Base-by-base conservation (phyloP, 306 rosid species). In the Prunus salicina region DNA sequence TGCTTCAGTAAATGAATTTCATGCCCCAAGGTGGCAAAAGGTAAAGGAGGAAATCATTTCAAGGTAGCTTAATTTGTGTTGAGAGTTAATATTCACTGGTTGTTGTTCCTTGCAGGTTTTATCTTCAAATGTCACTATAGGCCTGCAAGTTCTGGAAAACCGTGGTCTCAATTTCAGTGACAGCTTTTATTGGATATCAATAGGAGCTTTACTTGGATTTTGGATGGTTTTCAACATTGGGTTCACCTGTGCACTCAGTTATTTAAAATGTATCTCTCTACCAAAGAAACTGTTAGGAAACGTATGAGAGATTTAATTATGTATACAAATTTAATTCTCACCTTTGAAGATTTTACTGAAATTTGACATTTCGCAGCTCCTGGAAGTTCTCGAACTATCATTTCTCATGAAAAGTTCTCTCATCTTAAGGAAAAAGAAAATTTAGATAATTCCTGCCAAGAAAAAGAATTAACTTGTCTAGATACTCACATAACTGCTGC, bases 11-110 rank as follows among this genome's bases (percentile, higher is more conserved):
- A 88, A 84, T 49, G 90, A 88, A 67, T 86, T 86, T 64, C 92
- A 63, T 53, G 88, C 92, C 69, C 90, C 92, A 64, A 79, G 90
- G 78, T 88, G 92, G 92, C 72, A 76, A 30, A 84, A 88, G 92
- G 92, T 76, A 46, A 50, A 64, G 15, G 27, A 32, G 43, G 64
- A 30, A 53, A 32, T 47, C 67, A 41, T 4, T 27, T 7, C 7
- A 15, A 43, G 45, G 38, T 60, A 30, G 69, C 50, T 74, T 56
- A 43, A 24, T 45, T 34, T 22, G n/a, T 53, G 3, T 22, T 22
- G 47, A 6, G 43, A 25, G 18, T 18, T n/a, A 22, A 66, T 12
- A 77, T 32, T 64, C 3, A 24, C 14, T 68, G 61, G 9, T 46
- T 45, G 12, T 64, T 71, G 58, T 11, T 53, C 51, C 25, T 16